These are phyloP conservation scores for Acacia concinna DNA, from an alignment of 331 rosid species.

Conservation along the genomic window DNA sequence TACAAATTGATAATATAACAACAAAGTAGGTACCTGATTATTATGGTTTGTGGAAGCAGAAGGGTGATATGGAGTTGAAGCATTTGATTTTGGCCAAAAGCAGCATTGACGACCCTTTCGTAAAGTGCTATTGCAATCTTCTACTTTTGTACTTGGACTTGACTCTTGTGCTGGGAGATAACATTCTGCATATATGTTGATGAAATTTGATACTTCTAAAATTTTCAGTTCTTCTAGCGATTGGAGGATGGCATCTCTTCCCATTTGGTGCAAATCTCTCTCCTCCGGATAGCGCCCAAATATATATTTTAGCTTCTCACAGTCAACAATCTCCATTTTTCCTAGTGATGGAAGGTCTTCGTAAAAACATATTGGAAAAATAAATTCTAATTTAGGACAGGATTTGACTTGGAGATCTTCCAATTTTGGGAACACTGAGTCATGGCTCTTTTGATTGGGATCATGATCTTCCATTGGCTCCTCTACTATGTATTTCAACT, in stretches of 20 bases:
- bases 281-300: not conserved
- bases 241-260: not conserved
- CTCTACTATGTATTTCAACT: not conserved
- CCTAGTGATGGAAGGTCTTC: not conserved
- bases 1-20: too few species aligned
- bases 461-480: not conserved
- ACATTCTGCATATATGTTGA: not conserved
- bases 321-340: not conserved
- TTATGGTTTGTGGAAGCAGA: not conserved
- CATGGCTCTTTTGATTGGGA: not conserved
- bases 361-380: not conserved
- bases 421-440: not conserved
- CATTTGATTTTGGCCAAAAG: not conserved
- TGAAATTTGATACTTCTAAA: not conserved
- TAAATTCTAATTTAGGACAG: not conserved
- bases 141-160: not conserved
- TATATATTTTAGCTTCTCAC: not conserved
- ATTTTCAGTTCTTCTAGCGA: rapidly evolving
- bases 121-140: not conserved
- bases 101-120: not conserved
- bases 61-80: not conserved
- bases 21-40: not conserved
- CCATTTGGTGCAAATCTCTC: not conserved
- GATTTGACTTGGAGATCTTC: rapidly evolving
- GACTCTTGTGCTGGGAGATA: not conserved